Evolutionary conservation across 225 moss, liverwort and hornwort genomes (phyloP), one percentile per base, ranked within the genome.

Genomic region (Pseudisothecium myosuroides): DNA sequence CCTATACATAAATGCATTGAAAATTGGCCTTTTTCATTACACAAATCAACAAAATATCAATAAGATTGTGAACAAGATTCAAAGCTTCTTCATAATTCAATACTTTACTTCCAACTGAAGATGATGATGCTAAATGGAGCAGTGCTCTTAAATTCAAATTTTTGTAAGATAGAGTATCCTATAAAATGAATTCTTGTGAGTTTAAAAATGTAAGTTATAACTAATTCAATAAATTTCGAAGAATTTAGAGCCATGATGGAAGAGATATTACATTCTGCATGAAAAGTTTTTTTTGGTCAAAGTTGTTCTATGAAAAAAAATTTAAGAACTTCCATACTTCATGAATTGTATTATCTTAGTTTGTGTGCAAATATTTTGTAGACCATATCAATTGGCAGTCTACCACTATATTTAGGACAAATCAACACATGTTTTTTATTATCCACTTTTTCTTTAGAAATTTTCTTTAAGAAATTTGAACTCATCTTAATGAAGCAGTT

Each of bases 341-440:
- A 77, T 24, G 1, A 37, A 54, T 37, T 24, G 16, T 24, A 1
- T 36, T 10, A 37, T 6, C 0, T 24, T 0, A 26, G 0, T 0
- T 0, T 77, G 10, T 54, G 3, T 22, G 7, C 15, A 23, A 36
- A 77, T 3, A 23, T 37, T 15, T 24, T 24, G 7, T 36, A 7
- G 6, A 77, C 36, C 10, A 54, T 23, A 23, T 54, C 3, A 77
- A 24, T 14, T 77, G 23, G 6, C 36, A 36, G 36, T 54, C 9
- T 54, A 36, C 5, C 2, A 15, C 0, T 15, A 0, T 9, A 0
- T 37, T 11, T 77, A 54, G 36, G 7, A 54, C 22, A 76, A 34
- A 52, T 5, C 21, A 13, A 20, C 0, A 0, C 0, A 34, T 0
- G 4, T 52, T 76, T 76, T 21, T 34, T 0, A 32, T 2, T 23